phyloP scores from a whole-genome alignment of 495 filamentous ascomycete species.

The Tuber calosporum region DNA sequence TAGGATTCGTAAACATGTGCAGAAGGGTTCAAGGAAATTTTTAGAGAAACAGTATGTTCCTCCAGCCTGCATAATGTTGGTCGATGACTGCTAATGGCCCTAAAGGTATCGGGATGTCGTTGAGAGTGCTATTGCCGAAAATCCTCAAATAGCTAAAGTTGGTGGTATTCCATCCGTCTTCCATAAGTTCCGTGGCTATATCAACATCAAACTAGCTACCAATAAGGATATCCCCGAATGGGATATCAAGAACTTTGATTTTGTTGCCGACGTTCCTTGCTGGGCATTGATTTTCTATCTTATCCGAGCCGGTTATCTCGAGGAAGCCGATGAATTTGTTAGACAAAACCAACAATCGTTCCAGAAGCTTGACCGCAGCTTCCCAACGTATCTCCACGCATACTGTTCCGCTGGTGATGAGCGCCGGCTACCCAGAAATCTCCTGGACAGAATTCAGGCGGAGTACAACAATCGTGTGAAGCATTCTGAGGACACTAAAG shows the following conservation, averaged over 20 bases:
- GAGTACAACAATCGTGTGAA: slow-evolving; percentile 79
- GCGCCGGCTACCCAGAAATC: slow-evolving; percentile 61
- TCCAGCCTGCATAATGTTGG: neutral
- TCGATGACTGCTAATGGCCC: slow-evolving; percentile 10
- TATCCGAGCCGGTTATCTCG: slow-evolving; percentile 73
- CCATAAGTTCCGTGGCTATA: slow-evolving; percentile 86
- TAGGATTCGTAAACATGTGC: slow-evolving; percentile 35
- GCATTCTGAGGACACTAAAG: slow-evolving; percentile 78
- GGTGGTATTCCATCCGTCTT: slow-evolving; percentile 79
- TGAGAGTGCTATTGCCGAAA: slow-evolving; percentile 65
- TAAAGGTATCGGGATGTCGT: slow-evolving; percentile 61
- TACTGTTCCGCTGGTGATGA: slow-evolving; percentile 64
- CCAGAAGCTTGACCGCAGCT: slow-evolving; percentile 80
- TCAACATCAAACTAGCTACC: slow-evolving; percentile 46
- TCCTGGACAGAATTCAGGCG: slow-evolving; percentile 77
- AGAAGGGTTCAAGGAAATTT: slow-evolving; percentile 38
- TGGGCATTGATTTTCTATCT: slow-evolving; percentile 94
- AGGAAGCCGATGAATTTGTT: slow-evolving; percentile 80
- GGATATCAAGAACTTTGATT: slow-evolving; percentile 39
- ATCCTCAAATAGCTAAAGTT: slow-evolving; percentile 79
- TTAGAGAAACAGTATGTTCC: slow-evolving; percentile 37
- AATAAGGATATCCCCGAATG: slow-evolving; percentile 38
- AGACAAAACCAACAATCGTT: slow-evolving; percentile 67
- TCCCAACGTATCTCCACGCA: slow-evolving; percentile 76
- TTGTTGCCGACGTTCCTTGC: slow-evolving; percentile 46